These are phyloP conservation scores for Chrysanthemum lavandulifolium DNA, from an alignment of 129 eudicot genomes.

Conservation along the genomic window DNA sequence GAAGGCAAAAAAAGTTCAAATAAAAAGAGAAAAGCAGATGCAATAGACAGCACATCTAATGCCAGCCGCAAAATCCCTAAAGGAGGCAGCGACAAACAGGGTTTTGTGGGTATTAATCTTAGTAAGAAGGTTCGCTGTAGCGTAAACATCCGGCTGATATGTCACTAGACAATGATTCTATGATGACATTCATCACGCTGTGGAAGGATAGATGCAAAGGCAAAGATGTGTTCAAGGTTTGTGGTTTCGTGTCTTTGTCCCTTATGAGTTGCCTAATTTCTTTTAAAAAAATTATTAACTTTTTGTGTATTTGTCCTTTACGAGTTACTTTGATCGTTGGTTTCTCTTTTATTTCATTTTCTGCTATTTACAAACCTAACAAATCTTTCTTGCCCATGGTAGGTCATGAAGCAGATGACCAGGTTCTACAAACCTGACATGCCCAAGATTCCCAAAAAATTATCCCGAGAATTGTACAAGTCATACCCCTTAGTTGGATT, in stretches of 20 bases:
- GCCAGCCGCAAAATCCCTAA: conserved; percentile 21
- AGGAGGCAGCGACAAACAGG: conserved; percentile 18
- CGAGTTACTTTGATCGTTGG: no score
- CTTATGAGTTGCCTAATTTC: not conserved
- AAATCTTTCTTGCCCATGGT: conserved; percentile 2
- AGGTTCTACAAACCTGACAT: conserved; percentile 24
- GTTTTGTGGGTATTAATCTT: conserved; percentile 4
- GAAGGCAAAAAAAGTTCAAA: conserved; percentile 4
- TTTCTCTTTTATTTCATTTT: not conserved
- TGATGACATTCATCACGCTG: conserved; percentile 49
- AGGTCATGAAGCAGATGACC: conserved; percentile 34
- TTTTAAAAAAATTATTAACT: not conserved
- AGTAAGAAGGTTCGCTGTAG: conserved; percentile 16
- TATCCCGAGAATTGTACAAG: conserved; percentile 9
- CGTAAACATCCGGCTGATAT: conserved; percentile 12
- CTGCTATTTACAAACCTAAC: conserved; percentile 6
- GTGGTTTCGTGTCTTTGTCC: conserved; percentile 4
- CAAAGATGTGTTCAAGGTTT: conserved; percentile 47
- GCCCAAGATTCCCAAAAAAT: conserved; percentile 3
- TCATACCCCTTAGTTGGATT: conserved; percentile 34
- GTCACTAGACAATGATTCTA: conserved; percentile 32
- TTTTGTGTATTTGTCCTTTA: not conserved
- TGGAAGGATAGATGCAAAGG: conserved; percentile 73
- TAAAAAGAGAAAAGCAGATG: conserved; percentile 36
- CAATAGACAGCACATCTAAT: conserved; percentile 7